Base-by-base conservation (phyloP, 495 filamentous ascomycete genomes). In the Aspergillus indologenus region DNA sequence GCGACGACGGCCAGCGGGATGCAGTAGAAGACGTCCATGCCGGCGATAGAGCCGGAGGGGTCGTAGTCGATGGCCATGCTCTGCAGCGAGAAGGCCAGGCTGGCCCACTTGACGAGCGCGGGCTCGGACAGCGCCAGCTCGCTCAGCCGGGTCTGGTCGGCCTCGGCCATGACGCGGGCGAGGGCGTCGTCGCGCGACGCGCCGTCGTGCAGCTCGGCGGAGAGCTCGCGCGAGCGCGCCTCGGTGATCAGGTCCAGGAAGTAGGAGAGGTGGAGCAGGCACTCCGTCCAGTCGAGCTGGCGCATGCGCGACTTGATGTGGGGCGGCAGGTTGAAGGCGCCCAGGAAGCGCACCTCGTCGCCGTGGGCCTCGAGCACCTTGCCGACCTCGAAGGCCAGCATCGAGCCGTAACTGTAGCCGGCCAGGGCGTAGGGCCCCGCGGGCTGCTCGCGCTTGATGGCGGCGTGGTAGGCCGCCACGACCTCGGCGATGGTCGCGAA, bases 391-490 rank as follows among this genome's bases (percentile, higher is more conserved):
- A 83, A 86, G 3, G 81, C 77, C 12, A 83, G 50, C 67, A 83
- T 81, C 0, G 61, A 59, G 19, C 83, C 83, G 58, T 75, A 81
- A 1, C 66, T 75, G 61, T 83, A 86, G 3, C 83, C 83, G 3
- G 77, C 77, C 6, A 86, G 53, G 6, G 77, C 74, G 58, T 86
- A 85, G 0, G 83, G 81, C 4, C 83, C 83, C 0, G 64, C 26
- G 1, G 81, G 81, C 62, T 85, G 81, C 2, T 57, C 51, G 15
- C 29, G 19, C 17, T 72, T 72, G 60, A 86, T 76, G 18, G 74
- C 72, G 1, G 46, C 34, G 29, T 66, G 57, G 59, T 84, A 86
- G 0, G 68, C 74, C 1, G 58, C 48, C 22, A 75, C 57, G 18
- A 60, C 55, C 48, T 80, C 74, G 17, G 61, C 55, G 17, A 80